These are phyloP conservation scores for Neocatenulostroma microsporum DNA, from an alignment of 2,329 filamentous ascomycete species.

Conservation along the genomic window DNA sequence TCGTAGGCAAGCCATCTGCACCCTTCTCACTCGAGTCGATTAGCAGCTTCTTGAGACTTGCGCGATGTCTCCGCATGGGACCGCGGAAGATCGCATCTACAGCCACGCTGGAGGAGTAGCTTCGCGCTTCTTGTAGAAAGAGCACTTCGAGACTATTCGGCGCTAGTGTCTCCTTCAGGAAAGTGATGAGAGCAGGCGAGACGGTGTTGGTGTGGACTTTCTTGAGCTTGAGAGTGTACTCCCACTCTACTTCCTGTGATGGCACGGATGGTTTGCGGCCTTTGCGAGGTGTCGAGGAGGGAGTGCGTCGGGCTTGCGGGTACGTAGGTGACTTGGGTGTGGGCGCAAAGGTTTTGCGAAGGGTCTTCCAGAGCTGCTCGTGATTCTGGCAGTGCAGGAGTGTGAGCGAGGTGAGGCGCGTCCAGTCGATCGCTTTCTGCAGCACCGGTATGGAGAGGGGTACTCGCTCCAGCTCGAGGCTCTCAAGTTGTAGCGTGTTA, in stretches of 20 bases:
- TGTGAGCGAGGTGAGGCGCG: conserved; percentile 60
- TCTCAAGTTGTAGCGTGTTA: conserved; percentile 58
- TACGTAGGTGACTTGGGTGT: conserved; percentile 30
- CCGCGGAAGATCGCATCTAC: conserved; percentile 65
- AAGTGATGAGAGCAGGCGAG: conserved; percentile 60
- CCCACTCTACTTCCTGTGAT: conserved; percentile 17
- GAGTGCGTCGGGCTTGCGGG: conserved; percentile 25
- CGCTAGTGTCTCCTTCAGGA: conserved; percentile 68
- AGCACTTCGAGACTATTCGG: conserved; percentile 73
- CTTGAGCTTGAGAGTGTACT: conserved; percentile 61
- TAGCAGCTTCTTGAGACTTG: conserved; percentile 63
- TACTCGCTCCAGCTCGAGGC: conserved; percentile 66
- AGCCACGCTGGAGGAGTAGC: conserved; percentile 51
- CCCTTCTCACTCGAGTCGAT: conserved; percentile 57
- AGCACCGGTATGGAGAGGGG: conserved; percentile 65
- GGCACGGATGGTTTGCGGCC: conserved; percentile 11
- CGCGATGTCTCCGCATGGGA: conserved; percentile 61
- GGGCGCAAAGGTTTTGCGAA: conserved; percentile 49
- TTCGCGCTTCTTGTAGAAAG: conserved; percentile 60
- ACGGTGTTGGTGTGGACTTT: conserved; percentile 68
- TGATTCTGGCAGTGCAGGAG: conserved; percentile 66
- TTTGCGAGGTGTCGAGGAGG: conserved; percentile 26
- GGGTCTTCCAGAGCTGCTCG: conserved; percentile 65
- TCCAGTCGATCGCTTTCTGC: conserved; percentile 66
- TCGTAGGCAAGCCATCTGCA: conserved; percentile 33